A percentile compares a stretch with the other conserved stretches of the same genome.
phyloP scores from a whole-genome alignment of 1,284 basidiomycete genomes.

The Boletus holoroseus region DNA sequence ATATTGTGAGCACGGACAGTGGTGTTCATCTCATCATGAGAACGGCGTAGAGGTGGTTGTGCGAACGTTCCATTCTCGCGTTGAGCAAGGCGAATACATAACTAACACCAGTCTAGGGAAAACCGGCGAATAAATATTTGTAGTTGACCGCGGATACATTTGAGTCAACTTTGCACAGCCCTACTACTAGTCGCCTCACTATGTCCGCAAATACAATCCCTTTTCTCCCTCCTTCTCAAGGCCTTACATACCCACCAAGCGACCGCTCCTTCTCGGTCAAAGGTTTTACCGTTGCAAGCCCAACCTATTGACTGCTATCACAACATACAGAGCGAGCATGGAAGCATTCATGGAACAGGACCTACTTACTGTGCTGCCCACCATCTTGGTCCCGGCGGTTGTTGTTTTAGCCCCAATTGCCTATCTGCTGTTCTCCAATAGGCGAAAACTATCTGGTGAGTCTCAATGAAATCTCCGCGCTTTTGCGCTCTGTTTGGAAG shows the following conservation, averaged over 20 bases:
- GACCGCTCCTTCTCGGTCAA: not conserved
- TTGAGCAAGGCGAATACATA: not conserved
- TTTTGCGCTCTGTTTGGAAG: not conserved
- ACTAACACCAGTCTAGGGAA: not conserved
- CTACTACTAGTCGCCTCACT: not conserved
- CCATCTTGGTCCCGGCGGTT: constrained; percentile 9
- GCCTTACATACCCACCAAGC: not conserved
- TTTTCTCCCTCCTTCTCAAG: not conserved
- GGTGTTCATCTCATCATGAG: constrained; percentile 95
- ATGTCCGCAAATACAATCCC: not conserved
- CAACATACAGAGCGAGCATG: not conserved
- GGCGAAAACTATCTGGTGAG: constrained; percentile 12
- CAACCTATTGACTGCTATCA: not conserved
- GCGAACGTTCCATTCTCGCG: not conserved
- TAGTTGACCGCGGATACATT: not conserved
- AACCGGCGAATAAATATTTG: not conserved
- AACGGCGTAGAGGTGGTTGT: constrained; percentile 54
- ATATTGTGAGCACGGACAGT: constrained; percentile 85
- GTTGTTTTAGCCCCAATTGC: constrained; percentile 14
- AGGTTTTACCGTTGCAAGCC: not conserved
- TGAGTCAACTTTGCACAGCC: not conserved
- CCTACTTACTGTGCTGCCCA: constrained; percentile 3
- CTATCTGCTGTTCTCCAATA: constrained; percentile 17
- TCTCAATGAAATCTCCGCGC: not conserved
- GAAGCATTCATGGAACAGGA: constrained; percentile 2